A percentile compares a stretch with the other conserved stretches of the same genome.
These are phyloP conservation scores for Phytophthora crassamura DNA, from an alignment of 352 stramenopile genomes.

Conservation along the genomic window DNA sequence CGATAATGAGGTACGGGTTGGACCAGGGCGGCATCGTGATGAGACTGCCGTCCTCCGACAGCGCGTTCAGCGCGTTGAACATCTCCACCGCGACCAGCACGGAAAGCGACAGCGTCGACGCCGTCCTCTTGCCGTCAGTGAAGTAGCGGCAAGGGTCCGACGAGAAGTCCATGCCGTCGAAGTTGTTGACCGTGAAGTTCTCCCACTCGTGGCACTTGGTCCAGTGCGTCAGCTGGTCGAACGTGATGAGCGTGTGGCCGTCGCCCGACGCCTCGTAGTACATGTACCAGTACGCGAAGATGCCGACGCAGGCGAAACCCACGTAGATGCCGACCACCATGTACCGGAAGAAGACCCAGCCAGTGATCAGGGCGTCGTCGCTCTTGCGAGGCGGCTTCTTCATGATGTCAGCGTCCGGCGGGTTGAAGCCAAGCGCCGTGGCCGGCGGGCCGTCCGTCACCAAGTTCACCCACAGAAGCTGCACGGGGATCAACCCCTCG, in stretches of 20 bases:
- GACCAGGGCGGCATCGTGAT: slow-evolving; percentile 93
- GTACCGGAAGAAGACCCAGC: slow-evolving; percentile 98
- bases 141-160: slow-evolving; percentile 94
- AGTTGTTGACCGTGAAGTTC: slow-evolving; percentile 93
- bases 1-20: slow-evolving; percentile 94
- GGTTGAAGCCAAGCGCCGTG: slow-evolving; percentile 99
- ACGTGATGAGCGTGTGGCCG: slow-evolving; percentile 92
- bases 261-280: slow-evolving; percentile 92
- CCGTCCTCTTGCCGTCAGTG: slow-evolving; percentile 91
- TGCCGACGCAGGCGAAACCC: slow-evolving; percentile 90
- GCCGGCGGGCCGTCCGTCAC: slow-evolving; percentile 99
- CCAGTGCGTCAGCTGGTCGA: slow-evolving; percentile 91
- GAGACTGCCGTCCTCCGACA: slow-evolving; percentile 93
- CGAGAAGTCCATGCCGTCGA: slow-evolving; percentile 91
- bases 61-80: slow-evolving; percentile 95
- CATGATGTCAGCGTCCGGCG: slow-evolving; percentile 98
- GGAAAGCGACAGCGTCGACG: slow-evolving; percentile 94
- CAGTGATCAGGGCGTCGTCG: slow-evolving; percentile 98
- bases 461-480: slow-evolving; percentile 99
- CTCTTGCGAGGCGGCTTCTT: slow-evolving; percentile 93
- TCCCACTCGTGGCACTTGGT: slow-evolving; percentile 91
- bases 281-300: slow-evolving; percentile 96
- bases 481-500: slow-evolving; percentile 97
- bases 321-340: slow-evolving; percentile 96
- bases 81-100: slow-evolving; percentile 96